A percentile compares a stretch with the other conserved stretches of the same genome.
phyloP scores from a whole-genome alignment of 352 stramenopile species.

The Phytophthora palmivora region DNA sequence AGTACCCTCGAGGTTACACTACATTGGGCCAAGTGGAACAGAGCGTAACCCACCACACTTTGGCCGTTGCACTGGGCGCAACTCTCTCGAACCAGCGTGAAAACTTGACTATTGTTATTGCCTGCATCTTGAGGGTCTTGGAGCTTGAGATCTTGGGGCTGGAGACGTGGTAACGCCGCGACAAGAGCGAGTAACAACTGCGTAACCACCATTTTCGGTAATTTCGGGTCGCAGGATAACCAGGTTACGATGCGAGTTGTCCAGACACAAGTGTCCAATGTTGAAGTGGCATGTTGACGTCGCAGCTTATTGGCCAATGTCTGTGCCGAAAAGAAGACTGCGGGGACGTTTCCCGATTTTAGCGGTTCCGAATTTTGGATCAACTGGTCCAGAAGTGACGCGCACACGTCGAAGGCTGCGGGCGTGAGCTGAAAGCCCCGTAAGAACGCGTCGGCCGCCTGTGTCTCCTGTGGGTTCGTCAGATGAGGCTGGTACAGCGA shows the following conservation, averaged over 20 bases:
- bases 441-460: constrained; percentile 76
- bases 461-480: constrained; percentile 56
- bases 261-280: constrained; percentile 35
- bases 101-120: constrained; percentile 12
- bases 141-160: constrained; percentile 43
- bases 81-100: constrained; percentile 21
- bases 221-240: constrained; percentile 47
- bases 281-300: constrained; percentile 54
- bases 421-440: constrained; percentile 82
- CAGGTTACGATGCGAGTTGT: constrained; percentile 61
- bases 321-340: constrained; percentile 83
- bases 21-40: constrained; percentile 53
- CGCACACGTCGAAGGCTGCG: constrained; percentile 78
- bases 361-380: constrained; percentile 36
- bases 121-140: constrained; percentile 12
- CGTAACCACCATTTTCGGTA: constrained; percentile 75
- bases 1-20: constrained; percentile 48
- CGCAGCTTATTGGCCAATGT: constrained; percentile 86
- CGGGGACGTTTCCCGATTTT: constrained; percentile 41
- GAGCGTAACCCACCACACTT: constrained; percentile 64
- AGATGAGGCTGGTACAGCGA: constrained; percentile 70
- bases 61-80: constrained; percentile 29
- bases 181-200: constrained; percentile 79
- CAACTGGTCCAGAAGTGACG: constrained; percentile 67
- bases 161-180: constrained; percentile 60